Conservation (phyloP, 1,284 basidiomycete species). For the Ganoderma sinense region DNA sequence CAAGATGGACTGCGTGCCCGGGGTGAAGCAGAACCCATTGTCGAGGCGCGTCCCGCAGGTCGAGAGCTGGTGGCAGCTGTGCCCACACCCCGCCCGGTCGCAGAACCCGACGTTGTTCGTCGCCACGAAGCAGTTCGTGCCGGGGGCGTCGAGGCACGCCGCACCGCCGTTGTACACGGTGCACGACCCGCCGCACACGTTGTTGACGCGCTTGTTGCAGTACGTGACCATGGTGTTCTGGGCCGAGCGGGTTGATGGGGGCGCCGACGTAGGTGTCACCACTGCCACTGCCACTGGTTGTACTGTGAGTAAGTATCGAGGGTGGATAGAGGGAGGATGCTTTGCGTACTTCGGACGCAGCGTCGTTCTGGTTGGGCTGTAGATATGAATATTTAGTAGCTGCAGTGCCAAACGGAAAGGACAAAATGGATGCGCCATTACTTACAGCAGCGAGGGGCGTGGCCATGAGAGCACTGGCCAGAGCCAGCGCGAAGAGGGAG, state of each 20-base stretch:
- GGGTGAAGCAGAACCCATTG: conserved; percentile 15
- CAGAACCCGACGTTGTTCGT: conserved; percentile 13
- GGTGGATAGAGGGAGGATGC: too few species aligned
- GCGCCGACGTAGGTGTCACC: conserved; percentile 11
- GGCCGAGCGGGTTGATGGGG: conserved; percentile 5
- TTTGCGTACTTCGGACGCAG: too few species aligned
- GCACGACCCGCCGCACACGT: conserved; percentile 4
- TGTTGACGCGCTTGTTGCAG: background rate
- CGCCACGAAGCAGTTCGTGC: conserved; percentile 2
- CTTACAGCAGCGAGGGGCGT: background rate
- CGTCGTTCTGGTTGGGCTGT: too few species aligned
- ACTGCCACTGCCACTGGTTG: too few species aligned
- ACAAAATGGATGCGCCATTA: background rate
- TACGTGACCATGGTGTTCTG: conserved; percentile 6
- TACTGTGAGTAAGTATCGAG: too few species aligned
- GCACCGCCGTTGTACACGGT: conserved; percentile 9
- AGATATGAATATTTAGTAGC: too few species aligned
- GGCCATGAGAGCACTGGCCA: background rate
- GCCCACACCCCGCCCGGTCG: background rate
- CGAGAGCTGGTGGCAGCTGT: conserved; percentile 9
- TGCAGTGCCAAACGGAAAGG: background rate
- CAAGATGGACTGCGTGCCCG: conserved; percentile 5
- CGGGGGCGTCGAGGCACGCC: conserved; percentile 3
- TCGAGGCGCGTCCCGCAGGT: conserved; percentile 9
- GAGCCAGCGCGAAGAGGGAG: background rate